Base-by-base conservation (phyloP, 2,329 filamentous ascomycete species). In the Colletotrichum lentis region DNA sequence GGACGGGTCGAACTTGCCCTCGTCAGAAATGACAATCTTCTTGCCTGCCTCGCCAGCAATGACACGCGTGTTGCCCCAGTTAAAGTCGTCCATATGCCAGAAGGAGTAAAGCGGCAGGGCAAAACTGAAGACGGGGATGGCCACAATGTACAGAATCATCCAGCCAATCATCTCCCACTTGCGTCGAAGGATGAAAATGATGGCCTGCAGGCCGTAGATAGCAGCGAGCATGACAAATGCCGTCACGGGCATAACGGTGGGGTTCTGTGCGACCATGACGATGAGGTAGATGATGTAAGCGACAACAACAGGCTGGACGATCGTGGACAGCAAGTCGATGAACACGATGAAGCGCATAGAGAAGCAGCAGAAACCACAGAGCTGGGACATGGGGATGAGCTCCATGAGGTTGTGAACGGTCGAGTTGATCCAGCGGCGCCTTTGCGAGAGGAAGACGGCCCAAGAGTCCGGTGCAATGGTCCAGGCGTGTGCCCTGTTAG, bases 111-210 rank as follows among this genome's bases (percentile, higher is more conserved):
- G 82, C 0, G 96, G 96, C 52, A 99, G 86, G 67, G 87, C 94
- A 71, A 97, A 93, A 50, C 92, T 90, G 85, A 97, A 99, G 71
- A 99, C 88, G 0, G 95, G 95, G 70, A 97, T 91, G 62, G 96
- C 95, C 37, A 96, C 71, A 68, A 99, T 87, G 80, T 99, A 99
- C 71, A 99, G 89, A 73, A 99, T 85, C 94, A 99, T 97, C 96
- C 96, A 99, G 43, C 95, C 96, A 73, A 99, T 91, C 95, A 98
- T 98, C 79, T 99, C 95, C 96, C 96, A 99, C 83, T 97, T 97
- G 75, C 95, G 91, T 67, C 93, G 91, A 64, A 97, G 76, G 74
- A 98, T 97, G 83, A 99, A 99, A 78, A 99, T 97, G 76, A 98
- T 90, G 50, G 92, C 95, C 76, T 99, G 96, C 16, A 99, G 83